phyloP scores from a whole-genome alignment of 2,329 filamentous ascomycete species.

The Pseudogymnoascus destructans region DNA sequence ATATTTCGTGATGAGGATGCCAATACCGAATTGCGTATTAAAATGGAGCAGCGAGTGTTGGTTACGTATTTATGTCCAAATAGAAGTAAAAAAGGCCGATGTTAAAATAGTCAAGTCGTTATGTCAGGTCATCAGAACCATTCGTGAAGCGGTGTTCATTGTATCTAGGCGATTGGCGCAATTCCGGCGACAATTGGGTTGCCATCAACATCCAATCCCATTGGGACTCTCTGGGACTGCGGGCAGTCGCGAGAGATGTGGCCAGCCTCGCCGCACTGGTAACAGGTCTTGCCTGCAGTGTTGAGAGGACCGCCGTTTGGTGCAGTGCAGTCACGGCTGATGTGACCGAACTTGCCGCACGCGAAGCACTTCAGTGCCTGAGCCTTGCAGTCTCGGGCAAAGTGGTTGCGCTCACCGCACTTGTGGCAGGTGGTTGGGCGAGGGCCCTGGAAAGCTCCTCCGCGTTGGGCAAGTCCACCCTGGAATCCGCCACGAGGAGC shows the following conservation, averaged over 20 bases:
- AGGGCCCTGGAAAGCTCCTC: constrained; percentile 59
- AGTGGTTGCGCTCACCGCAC: constrained; percentile 86
- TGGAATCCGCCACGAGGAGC: constrained; percentile 59
- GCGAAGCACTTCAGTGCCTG: constrained; percentile 71
- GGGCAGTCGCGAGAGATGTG: constrained; percentile 95
- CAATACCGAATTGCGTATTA: constrained; percentile 21
- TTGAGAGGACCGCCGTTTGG: constrained; percentile 93
- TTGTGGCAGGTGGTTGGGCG: constrained; percentile 61
- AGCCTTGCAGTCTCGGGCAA: constrained; percentile 85
- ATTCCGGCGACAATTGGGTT: constrained; percentile 28
- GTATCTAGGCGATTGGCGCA: constrained; percentile 33
- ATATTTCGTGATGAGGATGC: constrained; percentile 9
- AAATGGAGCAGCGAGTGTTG: constrained; percentile 16
- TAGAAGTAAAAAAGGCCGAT: constrained; percentile 23
- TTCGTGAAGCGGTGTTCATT: constrained; percentile 20
- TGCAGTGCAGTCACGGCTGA: constrained; percentile 72
- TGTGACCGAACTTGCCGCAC: constrained; percentile 51
- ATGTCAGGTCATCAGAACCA: constrained; percentile 26
- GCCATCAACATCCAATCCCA: constrained; percentile 31
- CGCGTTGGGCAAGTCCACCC: constrained; percentile 51
- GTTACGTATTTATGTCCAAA: constrained; percentile 22
- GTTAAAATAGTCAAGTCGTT: constrained; percentile 17
- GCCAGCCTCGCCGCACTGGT: constrained; percentile 88
- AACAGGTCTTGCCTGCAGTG: constrained; percentile 96
- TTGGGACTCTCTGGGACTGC: constrained; percentile 41